Percentiles rank a stretch among this genome's conserved stretches.
Evolutionary conservation across 495 filamentous ascomycete species (phyloP).

Genomic region (Lophium mytilinum): DNA sequence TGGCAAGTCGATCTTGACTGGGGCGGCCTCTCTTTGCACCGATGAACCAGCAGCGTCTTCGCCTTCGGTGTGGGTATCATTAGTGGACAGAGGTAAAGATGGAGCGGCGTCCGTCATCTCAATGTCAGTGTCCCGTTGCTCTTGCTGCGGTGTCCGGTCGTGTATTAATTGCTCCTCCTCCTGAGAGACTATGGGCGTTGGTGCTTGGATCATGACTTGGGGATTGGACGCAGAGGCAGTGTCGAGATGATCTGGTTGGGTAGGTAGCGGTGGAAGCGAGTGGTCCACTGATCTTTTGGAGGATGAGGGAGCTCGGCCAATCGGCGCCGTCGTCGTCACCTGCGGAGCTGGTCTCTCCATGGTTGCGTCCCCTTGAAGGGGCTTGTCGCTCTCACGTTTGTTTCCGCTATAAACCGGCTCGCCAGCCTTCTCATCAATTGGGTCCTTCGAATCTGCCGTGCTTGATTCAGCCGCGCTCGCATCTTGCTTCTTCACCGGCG

Average conservation of each 20-base stretch:
- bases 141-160: slow-evolving; percentile 40
- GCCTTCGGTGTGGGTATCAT: slow-evolving; percentile 26
- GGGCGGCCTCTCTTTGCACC: slow-evolving; percentile 30
- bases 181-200: slow-evolving; percentile 32
- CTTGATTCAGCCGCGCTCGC: slow-evolving; percentile 45
- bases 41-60: slow-evolving; percentile 11
- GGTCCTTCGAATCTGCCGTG: slow-evolving; percentile 50
- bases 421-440: slow-evolving; percentile 46
- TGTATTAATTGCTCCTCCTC: slow-evolving; percentile 35
- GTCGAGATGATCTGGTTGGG: slow-evolving; percentile 12
- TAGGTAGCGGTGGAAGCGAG: slow-evolving; percentile 21
- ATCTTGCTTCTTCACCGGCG: slow-evolving; percentile 44
- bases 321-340: slow-evolving; percentile 5
- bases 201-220: slow-evolving; percentile 27
- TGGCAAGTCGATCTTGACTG: slow-evolving; percentile 37
- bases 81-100: slow-evolving; percentile 30
- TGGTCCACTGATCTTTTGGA: slow-evolving; percentile 16
- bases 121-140: slow-evolving; percentile 49
- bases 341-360: slow-evolving; percentile 21
- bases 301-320: slow-evolving; percentile 15
- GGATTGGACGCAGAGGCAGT: slow-evolving; percentile 9
- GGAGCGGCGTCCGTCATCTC: slow-evolving; percentile 50
- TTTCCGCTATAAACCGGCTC: slow-evolving; percentile 15
- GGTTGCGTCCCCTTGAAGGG: slow-evolving; percentile 19
- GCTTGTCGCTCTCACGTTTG: slow-evolving; percentile 18